Base-by-base conservation (phyloP, 306 rosid genomes). In the Oxytropis ochrocephala region DNA sequence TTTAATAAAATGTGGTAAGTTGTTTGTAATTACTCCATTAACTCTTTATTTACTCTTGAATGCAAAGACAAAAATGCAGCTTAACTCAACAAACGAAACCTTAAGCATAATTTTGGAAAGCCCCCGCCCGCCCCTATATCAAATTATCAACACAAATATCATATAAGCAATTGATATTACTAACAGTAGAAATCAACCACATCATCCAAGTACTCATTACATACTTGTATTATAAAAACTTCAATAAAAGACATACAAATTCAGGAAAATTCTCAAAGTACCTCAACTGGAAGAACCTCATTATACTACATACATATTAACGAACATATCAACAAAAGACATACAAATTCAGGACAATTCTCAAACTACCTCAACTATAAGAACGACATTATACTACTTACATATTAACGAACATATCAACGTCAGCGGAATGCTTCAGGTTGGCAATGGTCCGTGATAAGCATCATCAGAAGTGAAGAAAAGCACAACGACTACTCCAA, bases 401-500 rank as follows among this genome's bases (percentile, higher is more conserved):
- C 75, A 53, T 70, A 79, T 41, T 10, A 5, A 11, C 11, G 36
- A 54, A 27, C 13, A 59, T 14, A 47, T 29, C 29, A 64, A 53
- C 59, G 60, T 60, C 54, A 6, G 29, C 5, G 44, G 13, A 64
- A 77, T 17, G 70, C 56, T 72, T 88, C 80, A 91, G 48, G 97
- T 88, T 38, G 97, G 95, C 48, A 21, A 54, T 30, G 82, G 36
- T 61, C 67, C 50, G 13, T 50, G 11, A 41, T 61, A 55, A 24
- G 4, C 12, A 52, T 72, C 86, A 56, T 72, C 86, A 60, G 84
- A 74, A 58, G 72, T 18, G 64, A 81, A 66, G 76, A 84, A 59
- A 78, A 82, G 52, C 18, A 47, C 30, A 13, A 57, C 68, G 5
- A 56, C 75, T 64, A 82, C 66, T 49, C 67, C 80, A 18, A 84